Percentiles rank a stretch among this genome's conserved stretches.
phyloP scores from a whole-genome alignment of 176 grass and related monocot genomes.

The Aechmea fasciata region DNA sequence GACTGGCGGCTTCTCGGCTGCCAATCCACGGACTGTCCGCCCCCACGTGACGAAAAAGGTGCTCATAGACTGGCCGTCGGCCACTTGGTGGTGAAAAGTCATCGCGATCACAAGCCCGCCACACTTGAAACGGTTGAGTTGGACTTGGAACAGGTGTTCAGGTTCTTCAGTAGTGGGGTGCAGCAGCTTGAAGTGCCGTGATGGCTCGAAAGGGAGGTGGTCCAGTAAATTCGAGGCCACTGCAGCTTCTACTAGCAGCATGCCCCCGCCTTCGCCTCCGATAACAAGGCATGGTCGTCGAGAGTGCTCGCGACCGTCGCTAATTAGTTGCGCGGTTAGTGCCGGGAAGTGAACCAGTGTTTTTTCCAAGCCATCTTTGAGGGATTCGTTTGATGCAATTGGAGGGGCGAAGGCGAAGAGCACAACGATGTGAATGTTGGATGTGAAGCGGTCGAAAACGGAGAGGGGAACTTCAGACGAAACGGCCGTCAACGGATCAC shows the following conservation, averaged over 20 bases:
- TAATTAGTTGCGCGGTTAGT: constrained; percentile 11
- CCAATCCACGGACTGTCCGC: not conserved
- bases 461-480: constrained; percentile 17
- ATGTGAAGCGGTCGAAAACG: constrained; percentile 37
- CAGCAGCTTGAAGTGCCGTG: constrained; percentile 13
- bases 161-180: constrained; percentile 12
- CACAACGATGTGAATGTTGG: constrained; percentile 21
- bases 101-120: constrained; percentile 25
- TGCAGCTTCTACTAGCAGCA: too few species aligned
- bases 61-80: constrained; percentile 35
- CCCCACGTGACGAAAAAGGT: constrained; percentile 25
- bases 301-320: not conserved
- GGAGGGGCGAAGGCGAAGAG: constrained; percentile 29
- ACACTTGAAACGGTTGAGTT: constrained; percentile 24
- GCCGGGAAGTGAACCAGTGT: constrained; percentile 18
- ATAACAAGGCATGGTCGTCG: constrained; percentile 17
- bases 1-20: not conserved
- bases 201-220: constrained; percentile 30
- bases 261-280: constrained; percentile 16
- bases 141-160: constrained; percentile 13
- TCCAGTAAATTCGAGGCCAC: constrained; percentile 25
- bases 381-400: constrained; percentile 19
- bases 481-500: not conserved
- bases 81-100: constrained; percentile 19
- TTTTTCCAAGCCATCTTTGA: constrained; percentile 22